A percentile compares a stretch with the other conserved stretches of the same genome.
phyloP scores from a whole-genome alignment of 371 early-diverging fungal genomes.

The Dichotomocladium elegans region DNA sequence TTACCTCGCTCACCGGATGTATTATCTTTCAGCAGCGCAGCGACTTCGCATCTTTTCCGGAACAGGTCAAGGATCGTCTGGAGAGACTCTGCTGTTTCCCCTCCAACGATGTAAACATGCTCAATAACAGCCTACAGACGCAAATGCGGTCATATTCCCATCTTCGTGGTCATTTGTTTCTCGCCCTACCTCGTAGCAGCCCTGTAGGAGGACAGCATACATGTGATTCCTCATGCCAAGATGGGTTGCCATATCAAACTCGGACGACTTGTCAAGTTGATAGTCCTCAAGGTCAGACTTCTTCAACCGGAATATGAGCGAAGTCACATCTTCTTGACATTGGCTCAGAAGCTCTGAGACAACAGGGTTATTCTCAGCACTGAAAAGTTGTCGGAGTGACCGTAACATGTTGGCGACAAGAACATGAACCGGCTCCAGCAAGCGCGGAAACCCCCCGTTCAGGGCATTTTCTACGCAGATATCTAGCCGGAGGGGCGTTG shows the following conservation, averaged over 20 bases:
- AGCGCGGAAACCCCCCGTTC: slow-evolving; percentile 28
- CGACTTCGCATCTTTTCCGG: slow-evolving; percentile 25
- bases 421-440: slow-evolving; percentile 37
- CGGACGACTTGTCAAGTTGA: slow-evolving; percentile 52
- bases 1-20: slow-evolving; percentile 31
- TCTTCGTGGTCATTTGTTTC: not conserved
- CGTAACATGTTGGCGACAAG: slow-evolving; percentile 31
- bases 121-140: slow-evolving; percentile 35
- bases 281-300: slow-evolving; percentile 51
- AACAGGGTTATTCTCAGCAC: slow-evolving; percentile 2
- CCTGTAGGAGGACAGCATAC: slow-evolving; percentile 39
- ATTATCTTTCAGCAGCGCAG: slow-evolving; percentile 25
- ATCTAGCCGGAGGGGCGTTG: slow-evolving; percentile 41
- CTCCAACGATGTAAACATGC: slow-evolving; percentile 22
- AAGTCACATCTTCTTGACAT: slow-evolving; percentile 12
- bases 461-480: slow-evolving; percentile 43
- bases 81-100: slow-evolving; percentile 19
- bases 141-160: not conserved
- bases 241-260: slow-evolving; percentile 46
- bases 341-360: not conserved
- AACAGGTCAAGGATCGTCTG: slow-evolving; percentile 32
- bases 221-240: slow-evolving; percentile 49
- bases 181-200: slow-evolving; percentile 45
- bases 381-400: slow-evolving; percentile 9
- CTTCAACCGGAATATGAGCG: slow-evolving; percentile 23